Evolutionary conservation across 1,139 yeast species (phyloP), one percentile per base, ranked within the genome.

Genomic region (Lodderomyces elongisporus): DNA sequence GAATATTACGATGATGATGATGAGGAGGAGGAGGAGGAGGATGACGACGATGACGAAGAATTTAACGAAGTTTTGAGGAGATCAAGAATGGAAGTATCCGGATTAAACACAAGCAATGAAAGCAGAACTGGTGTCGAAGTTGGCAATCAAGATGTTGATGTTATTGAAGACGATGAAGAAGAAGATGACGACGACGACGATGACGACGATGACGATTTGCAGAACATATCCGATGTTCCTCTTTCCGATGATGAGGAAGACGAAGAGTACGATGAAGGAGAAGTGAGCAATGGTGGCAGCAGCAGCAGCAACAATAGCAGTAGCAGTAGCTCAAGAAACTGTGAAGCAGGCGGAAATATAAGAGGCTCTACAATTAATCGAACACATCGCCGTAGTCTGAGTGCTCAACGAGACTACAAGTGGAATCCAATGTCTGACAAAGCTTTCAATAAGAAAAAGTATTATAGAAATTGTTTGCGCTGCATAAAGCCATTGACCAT

Each of bases 401-500:
- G 33, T 20, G 9, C 22, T 34, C 35, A 33, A 20, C 30, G 39
- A 16, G 50, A 51, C 24, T 46, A 38, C 25, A 74, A 75, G 48
- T 76, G 82, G 82, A 49, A 48, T 12, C 81, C 82, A 3, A 25
- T 34, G 4, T 54, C 57, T 10, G 56, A 56, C 12, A 68, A 66
- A 41, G 37, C 51, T 12, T 58, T 58, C 31, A 61, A 72, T 27
- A 58, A 66, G 40, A 58, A 70, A 33, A 71, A 71, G 41, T 62
- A 60, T 43, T 62, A 70, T 37, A 62, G 75, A 32, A 77, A 75
- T 49, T 73, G 81, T 24, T 52, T 77, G 24, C 62, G 81, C 32
- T 77, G 84, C 43, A 74, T 77, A 29, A 73, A 68, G 44, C 74
- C 80, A 5, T 58, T 77, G 32, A 58, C 69, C 2, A 61, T 62